Evolutionary conservation across 768 basidiomycete genomes (phyloP).

Genomic region (Suillus luteus): DNA sequence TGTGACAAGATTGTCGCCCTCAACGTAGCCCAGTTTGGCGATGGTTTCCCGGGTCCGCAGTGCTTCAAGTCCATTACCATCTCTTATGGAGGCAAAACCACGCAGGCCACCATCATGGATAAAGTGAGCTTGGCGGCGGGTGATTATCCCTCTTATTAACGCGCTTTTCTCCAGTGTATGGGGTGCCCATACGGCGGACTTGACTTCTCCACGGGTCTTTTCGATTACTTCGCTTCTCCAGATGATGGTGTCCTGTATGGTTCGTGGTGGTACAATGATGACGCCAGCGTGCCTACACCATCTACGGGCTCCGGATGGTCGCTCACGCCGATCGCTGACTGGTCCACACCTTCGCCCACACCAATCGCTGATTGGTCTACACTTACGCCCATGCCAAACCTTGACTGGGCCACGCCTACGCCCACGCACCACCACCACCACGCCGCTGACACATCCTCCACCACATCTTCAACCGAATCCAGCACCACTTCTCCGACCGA

Average conservation of each 20-base stretch:
- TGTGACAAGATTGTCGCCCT: conserved; percentile 29
- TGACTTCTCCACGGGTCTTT: conserved; percentile 70
- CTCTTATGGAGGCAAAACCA: conserved; percentile 51
- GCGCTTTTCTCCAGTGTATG: conserved; percentile 49
- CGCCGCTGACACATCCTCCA: background rate
- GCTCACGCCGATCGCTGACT: background rate
- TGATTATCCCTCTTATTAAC: conserved; percentile 1
- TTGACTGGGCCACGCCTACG: background rate
- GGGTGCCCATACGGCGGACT: conserved; percentile 66
- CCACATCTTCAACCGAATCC: background rate
- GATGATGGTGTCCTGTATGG: conserved; percentile 57
- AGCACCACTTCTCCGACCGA: background rate
- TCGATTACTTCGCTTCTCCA: conserved; percentile 53
- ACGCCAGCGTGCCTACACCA: conserved; percentile 21
- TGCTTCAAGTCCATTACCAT: conserved; percentile 70
- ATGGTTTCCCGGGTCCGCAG: conserved; percentile 59
- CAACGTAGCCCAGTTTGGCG: conserved; percentile 49
- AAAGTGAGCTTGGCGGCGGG: conserved; percentile 38
- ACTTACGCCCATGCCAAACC: background rate
- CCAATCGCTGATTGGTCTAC: background rate
- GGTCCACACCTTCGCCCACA: background rate
- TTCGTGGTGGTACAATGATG: conserved; percentile 56
- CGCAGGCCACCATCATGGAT: conserved; percentile 60
- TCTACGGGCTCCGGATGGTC: background rate
- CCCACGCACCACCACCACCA: background rate